phyloP scores from a whole-genome alignment of 495 filamentous ascomycete genomes.

The Trichocladium uniseriatum region DNA sequence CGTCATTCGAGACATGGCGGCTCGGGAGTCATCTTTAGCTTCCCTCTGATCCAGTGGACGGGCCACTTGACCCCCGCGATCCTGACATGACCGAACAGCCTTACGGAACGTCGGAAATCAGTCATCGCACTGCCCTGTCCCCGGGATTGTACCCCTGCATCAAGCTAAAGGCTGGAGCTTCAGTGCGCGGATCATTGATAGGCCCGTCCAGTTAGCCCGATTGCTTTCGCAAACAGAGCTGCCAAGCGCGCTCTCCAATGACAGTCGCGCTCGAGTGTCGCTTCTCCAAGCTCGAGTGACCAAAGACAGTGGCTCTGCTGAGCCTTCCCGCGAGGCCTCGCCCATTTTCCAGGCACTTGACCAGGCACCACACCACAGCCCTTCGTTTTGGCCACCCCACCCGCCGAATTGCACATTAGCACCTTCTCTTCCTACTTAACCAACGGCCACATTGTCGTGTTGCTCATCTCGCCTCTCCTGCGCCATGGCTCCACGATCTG shows the following conservation, averaged over 20 bases:
- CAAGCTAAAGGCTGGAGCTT: background rate
- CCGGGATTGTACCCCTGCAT: conserved; percentile 6
- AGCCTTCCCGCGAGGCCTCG: conserved; percentile 6
- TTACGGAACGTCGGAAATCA: conserved; percentile 2
- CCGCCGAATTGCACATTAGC: conserved; percentile 3
- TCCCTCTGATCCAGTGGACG: conserved; percentile 6
- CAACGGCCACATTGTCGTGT: background rate
- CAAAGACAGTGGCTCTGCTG: background rate
- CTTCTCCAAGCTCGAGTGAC: conserved; percentile 10
- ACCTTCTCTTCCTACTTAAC: conserved; percentile 6
- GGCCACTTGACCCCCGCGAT: conserved; percentile 2
- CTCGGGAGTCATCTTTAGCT: background rate
- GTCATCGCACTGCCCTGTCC: background rate
- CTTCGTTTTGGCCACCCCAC: background rate
- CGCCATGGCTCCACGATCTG: conserved; percentile 45
- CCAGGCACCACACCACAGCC: conserved; percentile 8
- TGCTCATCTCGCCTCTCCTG: conserved; percentile 2
- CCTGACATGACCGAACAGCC: conserved; percentile 10
- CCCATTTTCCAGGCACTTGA: conserved; percentile 2
- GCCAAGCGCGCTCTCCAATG: background rate
- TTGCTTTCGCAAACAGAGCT: background rate
- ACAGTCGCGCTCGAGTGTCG: conserved; percentile 10
- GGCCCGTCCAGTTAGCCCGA: background rate
- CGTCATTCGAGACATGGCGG: conserved; percentile 5
- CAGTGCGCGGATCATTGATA: conserved; percentile 19